These are phyloP conservation scores for Cordyceps militaris DNA, from an alignment of 2,329 filamentous ascomycete genomes.

Conservation along the genomic window DNA sequence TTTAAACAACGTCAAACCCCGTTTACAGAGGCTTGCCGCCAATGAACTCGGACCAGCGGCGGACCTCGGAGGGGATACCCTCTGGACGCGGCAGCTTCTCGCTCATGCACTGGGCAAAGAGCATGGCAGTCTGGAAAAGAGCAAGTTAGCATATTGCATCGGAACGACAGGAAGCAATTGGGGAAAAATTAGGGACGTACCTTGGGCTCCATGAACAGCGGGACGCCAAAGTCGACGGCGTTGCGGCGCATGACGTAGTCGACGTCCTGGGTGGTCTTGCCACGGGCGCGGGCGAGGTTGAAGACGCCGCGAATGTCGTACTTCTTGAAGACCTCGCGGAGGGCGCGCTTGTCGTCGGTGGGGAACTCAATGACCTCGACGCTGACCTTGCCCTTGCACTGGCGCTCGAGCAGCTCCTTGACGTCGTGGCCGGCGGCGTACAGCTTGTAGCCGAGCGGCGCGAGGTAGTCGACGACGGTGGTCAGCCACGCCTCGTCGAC, in stretches of 20 bases:
- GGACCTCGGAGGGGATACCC: constrained; percentile 85
- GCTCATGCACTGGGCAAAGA: constrained; percentile 95
- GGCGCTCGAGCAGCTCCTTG: constrained; percentile 74
- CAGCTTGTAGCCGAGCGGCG: constrained; percentile 89
- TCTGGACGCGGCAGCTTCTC: constrained; percentile 86
- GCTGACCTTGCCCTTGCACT: constrained; percentile 56
- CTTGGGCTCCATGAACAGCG: constrained; percentile 97
- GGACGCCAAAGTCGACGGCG: constrained; percentile 95
- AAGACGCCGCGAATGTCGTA: constrained; percentile 94
- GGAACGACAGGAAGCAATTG: not conserved
- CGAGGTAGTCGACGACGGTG: constrained; percentile 76
- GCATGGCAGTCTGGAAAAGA: constrained; percentile 68
- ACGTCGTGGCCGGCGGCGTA: constrained; percentile 76
- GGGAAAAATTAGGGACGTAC: constrained; percentile 43
- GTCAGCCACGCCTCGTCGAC: constrained; percentile 62
- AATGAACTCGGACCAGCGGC: constrained; percentile 92
- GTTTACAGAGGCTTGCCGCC: constrained; percentile 72
- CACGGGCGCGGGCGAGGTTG: constrained; percentile 81
- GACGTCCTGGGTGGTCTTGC: constrained; percentile 77
- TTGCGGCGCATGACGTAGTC: constrained; percentile 99
- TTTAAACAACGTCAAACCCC: not conserved
- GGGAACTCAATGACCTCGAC: constrained; percentile 96
- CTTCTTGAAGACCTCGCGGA: constrained; percentile 93
- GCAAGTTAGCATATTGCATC: constrained; percentile 24
- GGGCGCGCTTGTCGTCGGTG: constrained; percentile 87